Percentiles rank a stretch among this genome's conserved stretches.
phyloP scores from a whole-genome alignment of 768 basidiomycete species.

The Hericium coralloides region DNA sequence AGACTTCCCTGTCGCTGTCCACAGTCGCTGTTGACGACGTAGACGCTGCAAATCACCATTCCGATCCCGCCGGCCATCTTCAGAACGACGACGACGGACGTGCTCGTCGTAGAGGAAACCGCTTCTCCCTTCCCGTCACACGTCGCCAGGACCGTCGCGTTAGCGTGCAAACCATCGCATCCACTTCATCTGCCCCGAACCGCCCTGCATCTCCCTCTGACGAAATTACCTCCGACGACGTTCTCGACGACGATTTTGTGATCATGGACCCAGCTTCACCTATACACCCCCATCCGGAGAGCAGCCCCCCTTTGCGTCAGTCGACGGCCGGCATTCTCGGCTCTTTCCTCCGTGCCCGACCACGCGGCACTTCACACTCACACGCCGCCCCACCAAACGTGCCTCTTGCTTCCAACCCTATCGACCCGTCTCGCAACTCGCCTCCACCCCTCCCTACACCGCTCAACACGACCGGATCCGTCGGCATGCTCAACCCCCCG shows the following conservation, averaged over 20 bases:
- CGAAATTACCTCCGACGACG: too few species aligned
- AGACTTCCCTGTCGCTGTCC: background rate
- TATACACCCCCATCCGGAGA: background rate
- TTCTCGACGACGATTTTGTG: too few species aligned
- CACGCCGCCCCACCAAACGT: constrained; percentile 25
- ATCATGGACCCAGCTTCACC: too few species aligned
- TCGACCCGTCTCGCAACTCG: constrained; percentile 28
- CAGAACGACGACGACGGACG: background rate
- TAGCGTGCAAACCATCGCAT: too few species aligned
- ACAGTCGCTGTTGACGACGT: background rate
- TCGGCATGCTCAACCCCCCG: constrained; percentile 23
- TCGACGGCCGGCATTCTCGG: constrained; percentile 47
- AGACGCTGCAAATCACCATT: background rate
- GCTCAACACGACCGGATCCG: background rate
- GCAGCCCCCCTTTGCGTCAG: constrained; percentile 33
- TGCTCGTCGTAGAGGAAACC: background rate
- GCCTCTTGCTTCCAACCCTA: constrained; percentile 7
- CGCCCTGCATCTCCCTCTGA: too few species aligned
- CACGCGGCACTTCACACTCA: constrained; percentile 58
- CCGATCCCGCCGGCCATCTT: too few species aligned
- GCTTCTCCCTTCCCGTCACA: background rate
- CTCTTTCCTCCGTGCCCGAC: constrained; percentile 61
- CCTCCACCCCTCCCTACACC: constrained; percentile 31
- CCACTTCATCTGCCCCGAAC: too few species aligned
- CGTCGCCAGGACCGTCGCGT: background rate